These are phyloP conservation scores for Colletotrichum tanaceti DNA, from an alignment of 2,329 filamentous ascomycete species.

Conservation along the genomic window DNA sequence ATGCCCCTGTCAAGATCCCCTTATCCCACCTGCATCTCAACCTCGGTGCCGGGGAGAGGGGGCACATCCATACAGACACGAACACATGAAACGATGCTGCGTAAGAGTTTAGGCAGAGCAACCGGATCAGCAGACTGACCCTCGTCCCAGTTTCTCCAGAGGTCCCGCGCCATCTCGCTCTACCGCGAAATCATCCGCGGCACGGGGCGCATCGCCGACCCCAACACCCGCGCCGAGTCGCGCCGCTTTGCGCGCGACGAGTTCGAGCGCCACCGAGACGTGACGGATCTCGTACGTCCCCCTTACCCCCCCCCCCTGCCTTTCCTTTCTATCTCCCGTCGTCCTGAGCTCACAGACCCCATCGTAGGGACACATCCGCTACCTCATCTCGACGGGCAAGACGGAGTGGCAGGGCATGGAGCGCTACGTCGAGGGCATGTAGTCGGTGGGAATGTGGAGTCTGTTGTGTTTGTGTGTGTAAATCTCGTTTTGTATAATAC, in stretches of 20 bases:
- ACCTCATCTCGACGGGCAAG: constrained; percentile 73
- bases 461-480: constrained; percentile 1
- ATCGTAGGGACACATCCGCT: constrained; percentile 67
- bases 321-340: background rate
- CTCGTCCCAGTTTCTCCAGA: constrained; percentile 66
- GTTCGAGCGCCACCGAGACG: constrained; percentile 68
- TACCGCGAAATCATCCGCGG: constrained; percentile 69
- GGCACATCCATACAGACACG: too few species aligned
- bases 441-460: constrained; percentile 9
- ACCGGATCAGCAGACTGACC: background rate
- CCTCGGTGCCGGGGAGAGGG: too few species aligned
- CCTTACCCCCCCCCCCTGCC: background rate
- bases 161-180: constrained; percentile 64
- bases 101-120: background rate
- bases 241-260: constrained; percentile 68
- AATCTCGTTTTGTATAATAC: constrained; percentile 30
- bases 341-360: background rate
- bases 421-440: constrained; percentile 64
- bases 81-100: background rate
- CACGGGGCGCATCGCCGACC: constrained; percentile 63
- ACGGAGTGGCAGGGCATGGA: constrained; percentile 74
- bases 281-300: constrained; percentile 64
- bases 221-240: constrained; percentile 65
- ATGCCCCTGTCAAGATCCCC: background rate
- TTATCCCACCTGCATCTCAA: background rate